Base-by-base conservation (phyloP, 495 filamentous ascomycete genomes). In the Aeminium ludgeri region DNA sequence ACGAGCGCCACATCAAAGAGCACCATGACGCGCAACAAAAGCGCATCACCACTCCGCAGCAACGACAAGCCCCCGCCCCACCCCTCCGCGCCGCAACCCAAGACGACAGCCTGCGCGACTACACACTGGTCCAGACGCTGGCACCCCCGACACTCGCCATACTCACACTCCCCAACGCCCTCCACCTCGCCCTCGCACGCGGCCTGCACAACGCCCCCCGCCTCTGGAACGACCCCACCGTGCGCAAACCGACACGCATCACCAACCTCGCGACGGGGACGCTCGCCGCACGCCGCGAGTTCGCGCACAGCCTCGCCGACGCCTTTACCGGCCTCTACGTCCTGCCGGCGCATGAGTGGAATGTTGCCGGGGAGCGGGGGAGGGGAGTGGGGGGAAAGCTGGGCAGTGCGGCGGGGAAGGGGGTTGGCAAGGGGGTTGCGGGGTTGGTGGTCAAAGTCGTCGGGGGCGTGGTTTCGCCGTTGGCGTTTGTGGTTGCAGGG, bases 191-290 rank as follows among this genome's bases (percentile, higher is more conserved):
- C 0, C 54, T 86, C 2, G 73, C 79, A 2, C 82, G 86, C 51
- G 84, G 84, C 1, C 80, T 87, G 44, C 81, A 87, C 54, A 86
- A 86, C 47, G 79, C 82, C 0, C 85, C 85, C 0, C 70, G 80
- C 0, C 63, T 92, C 1, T 62, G 56, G 39, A 56, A 56, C 39
- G 59, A 62, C 41, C 62, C 20, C 47, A 67, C 50, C 39, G 69
- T 66, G 19, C 67, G 60, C 34, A 69, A 55, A 39, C 69, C 75
- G 3, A 59, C 64, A 6, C 65, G 74, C 3, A 71, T 85, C 25
- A 78, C 75, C 3, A 80, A 77, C 1, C 68, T 82, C 38, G 64
- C 68, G 25, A 80, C 76, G 1, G 80, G 80, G 4, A 62, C 80
- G 20, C 64, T 62, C 7, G 80, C 80, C 0, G 80, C 79, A 0